Conservation (phyloP, 2,329 filamentous ascomycete genomes). For the Truncatella angustata region DNA sequence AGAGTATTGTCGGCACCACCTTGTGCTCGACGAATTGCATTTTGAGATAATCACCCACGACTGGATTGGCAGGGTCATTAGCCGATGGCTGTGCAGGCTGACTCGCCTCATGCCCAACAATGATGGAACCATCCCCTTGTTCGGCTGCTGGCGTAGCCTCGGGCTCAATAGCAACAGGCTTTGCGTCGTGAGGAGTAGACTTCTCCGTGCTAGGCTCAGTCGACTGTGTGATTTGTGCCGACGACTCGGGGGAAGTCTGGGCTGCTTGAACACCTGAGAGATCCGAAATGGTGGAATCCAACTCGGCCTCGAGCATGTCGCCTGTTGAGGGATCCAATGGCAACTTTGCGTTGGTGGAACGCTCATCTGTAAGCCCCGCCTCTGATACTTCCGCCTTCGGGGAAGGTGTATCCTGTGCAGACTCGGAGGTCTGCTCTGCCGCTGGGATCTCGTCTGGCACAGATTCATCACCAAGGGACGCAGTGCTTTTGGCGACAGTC, state of each 20-base stretch:
- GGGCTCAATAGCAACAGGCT: constrained; percentile 2
- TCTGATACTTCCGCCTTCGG: background rate
- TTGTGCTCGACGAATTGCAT: constrained; percentile 93
- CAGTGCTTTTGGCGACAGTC: background rate
- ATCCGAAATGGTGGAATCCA: constrained; percentile 3
- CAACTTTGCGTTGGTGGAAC: background rate
- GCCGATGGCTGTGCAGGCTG: constrained; percentile 17
- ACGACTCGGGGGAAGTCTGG: background rate
- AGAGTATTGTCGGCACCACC: constrained; percentile 94
- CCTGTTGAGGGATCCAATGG: background rate
- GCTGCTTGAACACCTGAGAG: background rate
- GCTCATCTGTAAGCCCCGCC: background rate
- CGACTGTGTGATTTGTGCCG: background rate
- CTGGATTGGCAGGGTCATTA: constrained; percentile 50
- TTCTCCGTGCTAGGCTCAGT: background rate
- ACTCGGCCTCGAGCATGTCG: background rate
- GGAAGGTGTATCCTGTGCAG: background rate
- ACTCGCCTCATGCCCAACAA: constrained; percentile 21
- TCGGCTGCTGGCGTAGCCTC: constrained; percentile 14
- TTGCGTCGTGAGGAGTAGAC: background rate
- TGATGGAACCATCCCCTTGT: constrained; percentile 26
- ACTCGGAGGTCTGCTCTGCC: background rate
- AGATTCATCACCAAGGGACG: background rate
- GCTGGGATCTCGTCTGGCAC: background rate
- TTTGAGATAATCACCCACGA: constrained; percentile 93